These are phyloP conservation scores for Candida loeiensis DNA, from an alignment of 805 yeast species.

Conservation along the genomic window DNA sequence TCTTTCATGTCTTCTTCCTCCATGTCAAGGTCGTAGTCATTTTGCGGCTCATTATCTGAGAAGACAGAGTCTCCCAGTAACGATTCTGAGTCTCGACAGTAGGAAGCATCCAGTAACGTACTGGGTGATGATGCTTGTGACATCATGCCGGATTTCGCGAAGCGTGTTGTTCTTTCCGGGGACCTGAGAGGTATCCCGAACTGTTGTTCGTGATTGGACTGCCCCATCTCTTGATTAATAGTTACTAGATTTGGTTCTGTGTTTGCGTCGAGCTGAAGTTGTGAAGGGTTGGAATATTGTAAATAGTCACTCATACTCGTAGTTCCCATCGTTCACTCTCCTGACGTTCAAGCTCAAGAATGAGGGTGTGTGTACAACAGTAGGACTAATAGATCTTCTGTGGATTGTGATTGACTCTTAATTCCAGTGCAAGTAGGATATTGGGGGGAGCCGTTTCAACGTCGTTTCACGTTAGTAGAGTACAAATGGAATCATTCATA, in stretches of 20 bases:
- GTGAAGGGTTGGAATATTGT: neutral
- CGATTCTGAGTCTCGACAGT: constrained; percentile 14
- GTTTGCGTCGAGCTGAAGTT: neutral
- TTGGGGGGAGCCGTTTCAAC: too few relatives aligned
- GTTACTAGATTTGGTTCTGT: neutral
- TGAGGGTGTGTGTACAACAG: too few relatives aligned
- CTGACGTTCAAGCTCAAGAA: neutral
- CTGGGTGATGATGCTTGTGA: constrained; percentile 13
- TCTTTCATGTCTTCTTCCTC: constrained; percentile 15
- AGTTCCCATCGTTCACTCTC: neutral
- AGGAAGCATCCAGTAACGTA: constrained; percentile 19
- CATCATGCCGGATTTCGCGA: neutral
- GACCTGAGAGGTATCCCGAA: constrained; percentile 6
- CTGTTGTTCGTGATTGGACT: neutral
- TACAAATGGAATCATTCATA: too few relatives aligned
- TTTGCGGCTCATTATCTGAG: constrained; percentile 7
- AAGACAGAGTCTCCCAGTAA: constrained; percentile 15
- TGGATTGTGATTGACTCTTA: too few relatives aligned
- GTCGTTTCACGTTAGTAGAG: too few relatives aligned
- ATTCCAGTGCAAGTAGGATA: too few relatives aligned
- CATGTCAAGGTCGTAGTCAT: constrained; percentile 6
- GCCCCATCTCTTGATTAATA: neutral
- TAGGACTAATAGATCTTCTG: too few relatives aligned
- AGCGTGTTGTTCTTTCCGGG: constrained; percentile 4
- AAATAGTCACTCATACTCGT: neutral